A percentile compares a stretch with the other conserved stretches of the same genome.
These are phyloP conservation scores for Scheffersomyces stipitis DNA, from an alignment of 805 yeast species.

Conservation along the genomic window DNA sequence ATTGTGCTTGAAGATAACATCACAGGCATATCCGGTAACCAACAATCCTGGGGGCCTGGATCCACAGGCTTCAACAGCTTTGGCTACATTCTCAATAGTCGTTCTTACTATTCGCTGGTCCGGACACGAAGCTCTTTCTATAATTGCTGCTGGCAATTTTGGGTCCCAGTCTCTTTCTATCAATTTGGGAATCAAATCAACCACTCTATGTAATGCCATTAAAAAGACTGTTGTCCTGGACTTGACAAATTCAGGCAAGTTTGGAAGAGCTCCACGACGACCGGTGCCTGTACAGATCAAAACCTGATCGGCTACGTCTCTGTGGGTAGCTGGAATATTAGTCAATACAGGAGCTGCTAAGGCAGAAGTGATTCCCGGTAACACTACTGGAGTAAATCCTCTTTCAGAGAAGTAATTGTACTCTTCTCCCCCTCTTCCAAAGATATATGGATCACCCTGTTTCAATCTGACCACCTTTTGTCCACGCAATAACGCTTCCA, in stretches of 20 bases:
- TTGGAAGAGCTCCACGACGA: conserved; percentile 77
- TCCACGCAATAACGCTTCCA: conserved; percentile 63
- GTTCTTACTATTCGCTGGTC: conserved; percentile 88
- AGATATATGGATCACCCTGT: conserved; percentile 96
- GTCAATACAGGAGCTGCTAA: conserved; percentile 83
- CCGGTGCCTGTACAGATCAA: conserved; percentile 95
- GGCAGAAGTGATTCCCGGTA: conserved; percentile 90
- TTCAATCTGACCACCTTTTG: conserved; percentile 82
- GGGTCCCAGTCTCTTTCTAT: conserved; percentile 62
- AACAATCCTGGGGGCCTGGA: conserved; percentile 92
- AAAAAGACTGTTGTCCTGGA: conserved; percentile 82
- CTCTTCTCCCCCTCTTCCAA: conserved; percentile 97
- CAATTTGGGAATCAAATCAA: conserved; percentile 51
- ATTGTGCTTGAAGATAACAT: conserved; percentile 37
- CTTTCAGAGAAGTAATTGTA: conserved; percentile 61
- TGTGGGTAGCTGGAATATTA: conserved; percentile 84
- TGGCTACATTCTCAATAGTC: conserved; percentile 60
- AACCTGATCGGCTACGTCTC: conserved; percentile 91
- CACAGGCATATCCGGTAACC: conserved; percentile 79
- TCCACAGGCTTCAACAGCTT: conserved; percentile 73
- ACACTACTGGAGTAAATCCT: conserved; percentile 70
- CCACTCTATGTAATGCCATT: conserved; percentile 83
- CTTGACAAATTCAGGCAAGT: conserved; percentile 68
- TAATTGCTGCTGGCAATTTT: conserved; percentile 74
- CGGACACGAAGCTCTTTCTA: conserved; percentile 91